Base-by-base conservation (phyloP, 805 yeast genomes). In the Clavispora fructus region DNA sequence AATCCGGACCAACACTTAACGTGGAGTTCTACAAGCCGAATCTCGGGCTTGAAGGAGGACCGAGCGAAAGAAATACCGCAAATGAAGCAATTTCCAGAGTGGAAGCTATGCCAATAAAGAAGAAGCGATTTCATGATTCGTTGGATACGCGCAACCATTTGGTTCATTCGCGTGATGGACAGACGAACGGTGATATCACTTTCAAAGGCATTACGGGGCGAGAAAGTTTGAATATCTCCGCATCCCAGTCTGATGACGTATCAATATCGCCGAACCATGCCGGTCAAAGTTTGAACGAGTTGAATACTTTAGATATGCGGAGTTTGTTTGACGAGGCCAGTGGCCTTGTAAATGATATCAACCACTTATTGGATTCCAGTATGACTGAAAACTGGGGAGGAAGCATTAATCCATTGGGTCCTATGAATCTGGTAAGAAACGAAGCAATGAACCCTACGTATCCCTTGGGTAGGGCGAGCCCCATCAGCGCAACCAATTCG, bases 251-350 rank as follows among this genome's bases (percentile, higher is more conserved):
- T 13, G 35, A 6, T n/a, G 35, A 12, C 3, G 7, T n/a, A n/a
- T n/a, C 16, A 1, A 6, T 14, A 31, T n/a, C 8, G 8, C 17
- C 35, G 6, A 9, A 2, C 2, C 16, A 12, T 9, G 10, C 17
- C 7, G 17, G 11, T n/a, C 17, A 33, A 16, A 17, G 7, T 14
- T 16, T 33, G 7, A 14, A 14, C 35, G 37, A 33, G 28, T 25
- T 39, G n/a, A 11, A n/a, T 35, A 33, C 23, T 30, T 17, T 29
- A 23, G 54, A 57, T 32, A 50, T 63, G 53, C 50, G 52, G 33
- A 50, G 46, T 33, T 44, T 69, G 35, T 65, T 61, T 42, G 65
- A 64, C 45, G 72, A 68, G 45, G 74, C 73, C 16, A 57, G 59
- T 38, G 33, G 59, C 14, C 56, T 69, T 44, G 68, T 69, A 11